Conservation (phyloP, 2,329 filamentous ascomycete genomes). For the Paracorniculantispora psalliotae region DNA sequence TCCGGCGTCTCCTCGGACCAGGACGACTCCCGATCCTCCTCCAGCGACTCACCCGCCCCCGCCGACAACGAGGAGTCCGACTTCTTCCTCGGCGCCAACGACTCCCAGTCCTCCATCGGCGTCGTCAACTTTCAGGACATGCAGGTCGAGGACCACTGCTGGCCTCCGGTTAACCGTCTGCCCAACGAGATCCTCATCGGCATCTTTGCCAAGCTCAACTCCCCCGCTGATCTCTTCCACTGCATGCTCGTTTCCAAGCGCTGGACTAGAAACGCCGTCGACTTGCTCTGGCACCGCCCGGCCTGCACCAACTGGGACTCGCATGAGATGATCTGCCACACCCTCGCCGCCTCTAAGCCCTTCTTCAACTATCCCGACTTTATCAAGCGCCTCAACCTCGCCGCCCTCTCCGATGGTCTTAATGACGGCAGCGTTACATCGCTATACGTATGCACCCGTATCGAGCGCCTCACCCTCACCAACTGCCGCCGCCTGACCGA, state of each 20-base stretch:
- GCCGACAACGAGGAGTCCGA: slow-evolving; percentile 88
- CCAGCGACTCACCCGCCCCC: slow-evolving; percentile 69
- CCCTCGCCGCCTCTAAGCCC: slow-evolving; percentile 65
- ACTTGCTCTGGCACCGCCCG: slow-evolving; percentile 90
- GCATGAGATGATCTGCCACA: slow-evolving; percentile 73
- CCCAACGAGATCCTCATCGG: slow-evolving; percentile 93
- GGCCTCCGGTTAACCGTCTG: slow-evolving; percentile 76
- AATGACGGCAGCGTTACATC: slow-evolving; percentile 87
- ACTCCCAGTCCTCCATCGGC: slow-evolving; percentile 87
- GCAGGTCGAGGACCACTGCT: slow-evolving; percentile 62
- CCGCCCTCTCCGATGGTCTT: slow-evolving; percentile 66
- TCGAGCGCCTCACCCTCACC: slow-evolving; percentile 89
- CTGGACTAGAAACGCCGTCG: slow-evolving; percentile 90
- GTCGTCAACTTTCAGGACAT: slow-evolving; percentile 72
- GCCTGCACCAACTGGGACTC: slow-evolving; percentile 83
- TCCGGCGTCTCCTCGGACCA: slow-evolving; percentile 31
- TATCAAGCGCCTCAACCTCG: slow-evolving; percentile 87
- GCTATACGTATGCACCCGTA: slow-evolving; percentile 77
- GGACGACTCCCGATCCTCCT: slow-evolving; percentile 57
- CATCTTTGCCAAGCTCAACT: slow-evolving; percentile 80
- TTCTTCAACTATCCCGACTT: slow-evolving; percentile 88
- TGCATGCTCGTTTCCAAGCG: slow-evolving; percentile 93
- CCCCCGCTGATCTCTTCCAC: slow-evolving; percentile 70
- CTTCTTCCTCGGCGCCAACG: slow-evolving; percentile 83
- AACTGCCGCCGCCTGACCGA: slow-evolving; percentile 85